These are phyloP conservation scores for Pyracantha coccinea DNA, from an alignment of 331 rosid species.

Conservation along the genomic window DNA sequence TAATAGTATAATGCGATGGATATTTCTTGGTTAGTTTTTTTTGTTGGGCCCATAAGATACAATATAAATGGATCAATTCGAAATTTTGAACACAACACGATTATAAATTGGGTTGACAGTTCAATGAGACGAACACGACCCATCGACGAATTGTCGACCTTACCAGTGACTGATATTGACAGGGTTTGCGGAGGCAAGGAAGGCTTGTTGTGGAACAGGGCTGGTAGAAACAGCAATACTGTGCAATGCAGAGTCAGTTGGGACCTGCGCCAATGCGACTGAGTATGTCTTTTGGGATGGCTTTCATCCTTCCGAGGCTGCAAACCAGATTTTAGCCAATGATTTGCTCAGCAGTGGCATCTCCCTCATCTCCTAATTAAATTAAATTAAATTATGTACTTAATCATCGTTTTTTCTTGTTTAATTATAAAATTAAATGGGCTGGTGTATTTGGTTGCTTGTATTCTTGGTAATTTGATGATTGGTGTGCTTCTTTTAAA, in stretches of 20 bases:
- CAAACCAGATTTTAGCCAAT: constrained; percentile 43
- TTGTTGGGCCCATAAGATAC: no score
- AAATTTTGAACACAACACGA: no score
- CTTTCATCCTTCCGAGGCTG: constrained; percentile 66
- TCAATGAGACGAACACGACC: no score
- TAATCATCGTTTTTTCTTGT: not conserved
- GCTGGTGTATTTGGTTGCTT: not conserved
- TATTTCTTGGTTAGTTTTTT: no score
- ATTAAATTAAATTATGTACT: not conserved
- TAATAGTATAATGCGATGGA: no score
- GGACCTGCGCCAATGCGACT: constrained; percentile 68
- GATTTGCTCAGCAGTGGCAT: constrained; percentile 31
- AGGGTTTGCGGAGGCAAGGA: constrained; percentile 61
- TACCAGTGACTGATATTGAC: not conserved
- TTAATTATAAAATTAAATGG: not conserved
- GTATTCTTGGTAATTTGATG: not conserved
- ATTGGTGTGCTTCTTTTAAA: not conserved
- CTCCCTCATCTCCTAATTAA: constrained; percentile 39
- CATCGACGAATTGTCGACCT: no score
- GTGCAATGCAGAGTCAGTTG: constrained; percentile 35
- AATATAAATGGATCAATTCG: no score
- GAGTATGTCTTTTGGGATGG: constrained; percentile 78
- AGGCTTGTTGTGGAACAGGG: constrained; percentile 62
- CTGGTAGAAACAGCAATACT: constrained; percentile 40
- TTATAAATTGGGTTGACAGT: no score